phyloP scores from a whole-genome alignment of 495 filamentous ascomycete species.

The Entonaema liquescens region DNA sequence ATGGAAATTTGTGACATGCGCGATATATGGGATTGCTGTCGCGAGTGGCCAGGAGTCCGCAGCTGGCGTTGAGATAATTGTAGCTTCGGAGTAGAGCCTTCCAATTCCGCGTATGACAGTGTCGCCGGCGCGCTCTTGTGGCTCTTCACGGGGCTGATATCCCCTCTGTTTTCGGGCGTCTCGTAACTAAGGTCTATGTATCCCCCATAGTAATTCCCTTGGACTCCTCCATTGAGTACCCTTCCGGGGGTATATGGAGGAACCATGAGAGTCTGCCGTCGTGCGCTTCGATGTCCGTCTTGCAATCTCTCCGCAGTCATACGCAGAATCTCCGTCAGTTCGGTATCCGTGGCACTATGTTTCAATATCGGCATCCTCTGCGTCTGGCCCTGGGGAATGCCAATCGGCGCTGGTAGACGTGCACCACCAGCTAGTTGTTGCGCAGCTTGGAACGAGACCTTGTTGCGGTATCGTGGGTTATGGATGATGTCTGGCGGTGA shows the following conservation, averaged over 20 bases:
- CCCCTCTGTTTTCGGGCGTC: constrained; percentile 15
- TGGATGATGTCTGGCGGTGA: constrained; percentile 33
- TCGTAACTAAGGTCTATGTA: background rate
- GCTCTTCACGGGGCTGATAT: constrained; percentile 40
- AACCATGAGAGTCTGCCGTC: constrained; percentile 40
- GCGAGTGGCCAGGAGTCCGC: constrained; percentile 30
- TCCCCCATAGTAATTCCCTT: background rate
- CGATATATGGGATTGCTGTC: constrained; percentile 39
- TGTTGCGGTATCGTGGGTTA: constrained; percentile 24
- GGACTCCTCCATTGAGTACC: background rate
- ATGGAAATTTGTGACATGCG: constrained; percentile 47
- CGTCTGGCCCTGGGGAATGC: constrained; percentile 13
- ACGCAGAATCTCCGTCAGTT: constrained; percentile 52
- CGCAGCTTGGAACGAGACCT: constrained; percentile 30
- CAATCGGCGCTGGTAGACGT: constrained; percentile 31
- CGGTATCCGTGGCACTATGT: constrained; percentile 51
- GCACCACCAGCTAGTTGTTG: constrained; percentile 39
- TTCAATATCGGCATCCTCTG: constrained; percentile 33
- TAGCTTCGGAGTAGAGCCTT: constrained; percentile 15
- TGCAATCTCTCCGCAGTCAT: constrained; percentile 55
- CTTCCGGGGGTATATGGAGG: constrained; percentile 4
- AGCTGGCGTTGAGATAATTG: constrained; percentile 17
- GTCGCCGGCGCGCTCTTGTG: constrained; percentile 45
- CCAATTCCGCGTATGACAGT: constrained; percentile 29
- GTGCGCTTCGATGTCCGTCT: constrained; percentile 43